Conservation (phyloP, 2,329 filamentous ascomycete species). For the Epichloe sylvatica region DNA sequence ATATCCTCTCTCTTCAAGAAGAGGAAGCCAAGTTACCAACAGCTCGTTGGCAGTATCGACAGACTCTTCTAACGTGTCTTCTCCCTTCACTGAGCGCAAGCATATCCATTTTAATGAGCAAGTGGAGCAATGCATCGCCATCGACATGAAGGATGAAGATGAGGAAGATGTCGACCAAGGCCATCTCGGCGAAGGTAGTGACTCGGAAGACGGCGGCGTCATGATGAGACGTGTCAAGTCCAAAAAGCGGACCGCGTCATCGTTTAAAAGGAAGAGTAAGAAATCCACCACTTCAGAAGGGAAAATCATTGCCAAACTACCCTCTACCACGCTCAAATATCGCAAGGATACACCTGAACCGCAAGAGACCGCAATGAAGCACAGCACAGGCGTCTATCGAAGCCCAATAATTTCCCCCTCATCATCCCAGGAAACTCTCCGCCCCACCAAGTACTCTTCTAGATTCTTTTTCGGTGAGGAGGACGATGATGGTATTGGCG, state of each 20-base stretch:
- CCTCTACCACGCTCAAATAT: slow-evolving; percentile 78
- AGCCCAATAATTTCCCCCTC: slow-evolving; percentile 52
- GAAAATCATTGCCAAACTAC: slow-evolving; percentile 78
- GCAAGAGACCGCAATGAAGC: slow-evolving; percentile 47
- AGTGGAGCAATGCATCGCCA: slow-evolving; percentile 88
- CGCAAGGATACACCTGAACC: slow-evolving; percentile 61
- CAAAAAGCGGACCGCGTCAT: slow-evolving; percentile 37
- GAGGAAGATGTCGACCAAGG: slow-evolving; percentile 52
- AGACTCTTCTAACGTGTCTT: slow-evolving; percentile 54
- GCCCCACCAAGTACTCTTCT: slow-evolving; percentile 52
- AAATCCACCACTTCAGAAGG: slow-evolving; percentile 43
- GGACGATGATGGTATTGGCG: slow-evolving; percentile 39
- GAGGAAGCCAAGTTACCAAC: slow-evolving; percentile 47
- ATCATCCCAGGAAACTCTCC: slow-evolving; percentile 69
- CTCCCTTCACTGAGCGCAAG: slow-evolving; percentile 53
- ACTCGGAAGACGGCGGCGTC: slow-evolving; percentile 65
- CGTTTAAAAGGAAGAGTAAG: slow-evolving; percentile 28
- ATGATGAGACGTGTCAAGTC: slow-evolving; percentile 63
- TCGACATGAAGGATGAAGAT: slow-evolving; percentile 72
- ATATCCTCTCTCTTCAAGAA: slow-evolving; percentile 48
- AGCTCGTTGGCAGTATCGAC: slow-evolving; percentile 50
- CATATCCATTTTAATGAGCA: slow-evolving; percentile 96
- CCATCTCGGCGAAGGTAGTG: slow-evolving; percentile 42
- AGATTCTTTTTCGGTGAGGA: slow-evolving; percentile 50
- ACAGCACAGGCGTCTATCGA: slow-evolving; percentile 33